Evolutionary conservation across 2,329 filamentous ascomycete genomes (phyloP), one percentile per base, ranked within the genome.

Genomic region (Colletotrichum caudatum): DNA sequence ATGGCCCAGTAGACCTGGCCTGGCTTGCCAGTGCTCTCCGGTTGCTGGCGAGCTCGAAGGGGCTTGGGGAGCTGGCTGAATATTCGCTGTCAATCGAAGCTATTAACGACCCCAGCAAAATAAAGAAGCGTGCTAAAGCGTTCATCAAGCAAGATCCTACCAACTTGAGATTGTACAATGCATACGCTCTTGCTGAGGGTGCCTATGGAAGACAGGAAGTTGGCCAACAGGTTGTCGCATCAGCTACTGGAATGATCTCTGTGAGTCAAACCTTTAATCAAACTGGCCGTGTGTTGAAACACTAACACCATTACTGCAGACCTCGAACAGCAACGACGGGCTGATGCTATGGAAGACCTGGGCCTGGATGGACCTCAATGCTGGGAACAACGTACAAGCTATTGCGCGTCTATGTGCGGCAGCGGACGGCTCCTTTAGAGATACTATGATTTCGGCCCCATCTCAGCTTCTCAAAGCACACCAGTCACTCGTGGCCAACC

Each of bases 161-260:
- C 1, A 92, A 90, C 75, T 79, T 93, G 3, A 83, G 85, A 18
- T 83, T 98, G 0, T 98, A 97, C 80, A 92, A 94, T 75, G 89
- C 91, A 0, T 97, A 95, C 77, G 93, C 92, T 0, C 81, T 94
- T 18, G 89, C 94, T 4, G 93, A 97, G 79, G 85, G 82, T 74
- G 83, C 84, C 1, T 86, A 86, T 39, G 88, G 86, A 0, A 91
- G 92, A 33, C 75, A 78, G 1, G 84, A 88, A 0, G 83, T 89
- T 58, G 91, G 92, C 5, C 82, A 85, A 29, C 90, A 89, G 63
- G 90, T 96, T 0, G 88, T 95, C 76, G 79, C 85, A 1, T 91
- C 92, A 1, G 91, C 93, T 1, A 83, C 94, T 3, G 69, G 76
- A 39, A 76, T 82, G 14, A 65, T 77, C 12, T 75, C 76, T 53